These are phyloP conservation scores for Testicularia cyperi DNA, from an alignment of 1,284 basidiomycete genomes.

Conservation along the genomic window DNA sequence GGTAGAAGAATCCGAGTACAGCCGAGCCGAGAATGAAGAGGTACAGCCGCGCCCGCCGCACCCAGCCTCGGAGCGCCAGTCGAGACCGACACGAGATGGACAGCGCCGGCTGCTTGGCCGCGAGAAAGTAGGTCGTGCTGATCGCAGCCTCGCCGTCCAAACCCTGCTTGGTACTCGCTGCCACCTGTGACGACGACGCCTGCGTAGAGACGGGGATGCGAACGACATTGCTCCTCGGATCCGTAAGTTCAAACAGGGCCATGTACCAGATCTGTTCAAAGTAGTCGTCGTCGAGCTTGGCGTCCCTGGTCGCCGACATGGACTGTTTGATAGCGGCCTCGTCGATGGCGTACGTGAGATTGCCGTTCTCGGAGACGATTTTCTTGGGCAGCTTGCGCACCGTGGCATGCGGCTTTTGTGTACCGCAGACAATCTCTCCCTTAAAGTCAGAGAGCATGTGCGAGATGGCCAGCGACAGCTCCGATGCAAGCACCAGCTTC, in stretches of 20 bases:
- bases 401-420: constrained; percentile 23
- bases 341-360: constrained; percentile 24
- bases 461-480: constrained; percentile 40
- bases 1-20: constrained; percentile 2
- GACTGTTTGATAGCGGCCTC: constrained; percentile 23
- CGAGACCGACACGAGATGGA: constrained; percentile 28
- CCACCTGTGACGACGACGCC: not conserved
- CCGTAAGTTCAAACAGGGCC: constrained; percentile 46
- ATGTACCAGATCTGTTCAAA: constrained; percentile 52
- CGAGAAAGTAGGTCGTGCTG: constrained; percentile 12
- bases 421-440: constrained; percentile 49
- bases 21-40: constrained; percentile 6
- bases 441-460: constrained; percentile 44
- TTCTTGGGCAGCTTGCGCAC: constrained; percentile 17
- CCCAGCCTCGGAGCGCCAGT: constrained; percentile 28
- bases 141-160: constrained; percentile 1
- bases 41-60: constrained; percentile 25
- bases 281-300: constrained; percentile 28
- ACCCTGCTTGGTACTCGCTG: too few relatives aligned
- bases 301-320: constrained; percentile 24
- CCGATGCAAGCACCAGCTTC: constrained; percentile 51
- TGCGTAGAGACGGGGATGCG: constrained; percentile 11
- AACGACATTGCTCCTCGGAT: constrained; percentile 26
- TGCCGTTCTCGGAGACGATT: constrained; percentile 6
- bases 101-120: constrained; percentile 20